Conservation (phyloP, 1,284 basidiomycete genomes). For the Spongispora temasekensis region DNA sequence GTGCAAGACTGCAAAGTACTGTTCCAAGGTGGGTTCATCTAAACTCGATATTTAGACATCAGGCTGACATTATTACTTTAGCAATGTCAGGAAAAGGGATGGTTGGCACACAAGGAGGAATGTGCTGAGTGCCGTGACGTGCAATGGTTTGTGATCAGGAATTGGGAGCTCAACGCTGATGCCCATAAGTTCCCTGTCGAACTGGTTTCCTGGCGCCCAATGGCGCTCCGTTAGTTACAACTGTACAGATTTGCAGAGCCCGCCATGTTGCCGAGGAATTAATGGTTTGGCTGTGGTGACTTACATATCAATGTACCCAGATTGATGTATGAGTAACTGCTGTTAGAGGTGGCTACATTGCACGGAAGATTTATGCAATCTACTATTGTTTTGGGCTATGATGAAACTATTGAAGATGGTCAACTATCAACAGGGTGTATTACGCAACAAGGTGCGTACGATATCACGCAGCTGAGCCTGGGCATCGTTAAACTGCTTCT, state of each 20-base stretch:
- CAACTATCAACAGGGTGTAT: not conserved
- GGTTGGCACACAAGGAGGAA: constrained; percentile 24
- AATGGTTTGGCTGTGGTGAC: too few species aligned
- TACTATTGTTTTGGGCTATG: constrained; percentile 55
- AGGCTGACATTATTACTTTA: constrained; percentile 14
- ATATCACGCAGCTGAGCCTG: constrained; percentile 86
- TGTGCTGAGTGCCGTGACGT: constrained; percentile 27
- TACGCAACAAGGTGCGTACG: constrained; percentile 40
- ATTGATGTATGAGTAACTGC: constrained; percentile 1
- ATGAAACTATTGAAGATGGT: constrained; percentile 51
- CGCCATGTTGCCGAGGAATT: too few species aligned
- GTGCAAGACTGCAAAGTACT: constrained; percentile 32
- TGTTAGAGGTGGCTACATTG: not conserved
- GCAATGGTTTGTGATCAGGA: constrained; percentile 32
- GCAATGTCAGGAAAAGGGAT: constrained; percentile 26
- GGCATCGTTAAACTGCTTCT: constrained; percentile 90
- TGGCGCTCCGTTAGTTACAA: constrained; percentile 10
- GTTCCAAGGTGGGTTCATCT: constrained; percentile 28
- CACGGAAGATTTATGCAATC: constrained; percentile 8
- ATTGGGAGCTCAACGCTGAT: constrained; percentile 25
- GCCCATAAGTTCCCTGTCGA: constrained; percentile 25
- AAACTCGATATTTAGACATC: not conserved
- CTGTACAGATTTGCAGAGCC: too few species aligned
- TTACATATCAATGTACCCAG: constrained; percentile 5
- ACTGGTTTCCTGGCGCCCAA: constrained; percentile 14